Base-by-base conservation (phyloP, 192 early-diverging fungal species). In the Lunasporangiospora selenospora region DNA sequence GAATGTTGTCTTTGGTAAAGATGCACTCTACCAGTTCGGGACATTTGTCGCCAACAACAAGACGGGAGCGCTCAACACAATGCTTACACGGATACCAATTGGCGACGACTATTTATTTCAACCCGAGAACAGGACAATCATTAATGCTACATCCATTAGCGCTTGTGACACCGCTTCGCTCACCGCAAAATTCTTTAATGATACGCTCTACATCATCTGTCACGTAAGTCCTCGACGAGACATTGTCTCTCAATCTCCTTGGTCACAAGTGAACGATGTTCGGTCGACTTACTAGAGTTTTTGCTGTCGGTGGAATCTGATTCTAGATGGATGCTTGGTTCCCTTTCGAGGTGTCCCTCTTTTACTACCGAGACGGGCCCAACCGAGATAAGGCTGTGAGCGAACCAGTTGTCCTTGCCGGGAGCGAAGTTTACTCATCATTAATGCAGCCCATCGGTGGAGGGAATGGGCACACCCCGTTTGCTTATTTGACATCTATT, bases 1-100 rank as follows among this genome's bases (percentile, higher is more conserved):
- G 9, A 19, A 38, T 16, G 37, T 65, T 1, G 26, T 65, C 37
- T 65, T 32, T 9, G 53, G 52, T 26, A 55, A 65, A n/a, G 49
- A 65, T n/a, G 30, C 33, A 0, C 41, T 65, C 8, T 65, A 55
- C 15, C 62, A 65, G 33, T 54, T 65, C 30, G 62, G 62, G 7
- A 55, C 52, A 3, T 3, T 40, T 2, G 33, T 65, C 41, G 43
- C 10, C 43, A 65, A 65, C 45, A 65, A 65, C 53, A 55, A 23
- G 41, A 65, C 62, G 39, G 62, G 62, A 26, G 6, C 42, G 23
- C 62, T 65, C 21, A 40, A 34, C 12, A 47, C 40, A 13, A 46
- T 42, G 8, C 6, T 65, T 23, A 55, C 62, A 3, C 27, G 45
- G 62, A 65, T 65, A 31, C 62, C 62, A 5, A 30, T 65, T 9